phyloP scores from a whole-genome alignment of 148 eudicot genomes.

The Selenicereus undatus region DNA sequence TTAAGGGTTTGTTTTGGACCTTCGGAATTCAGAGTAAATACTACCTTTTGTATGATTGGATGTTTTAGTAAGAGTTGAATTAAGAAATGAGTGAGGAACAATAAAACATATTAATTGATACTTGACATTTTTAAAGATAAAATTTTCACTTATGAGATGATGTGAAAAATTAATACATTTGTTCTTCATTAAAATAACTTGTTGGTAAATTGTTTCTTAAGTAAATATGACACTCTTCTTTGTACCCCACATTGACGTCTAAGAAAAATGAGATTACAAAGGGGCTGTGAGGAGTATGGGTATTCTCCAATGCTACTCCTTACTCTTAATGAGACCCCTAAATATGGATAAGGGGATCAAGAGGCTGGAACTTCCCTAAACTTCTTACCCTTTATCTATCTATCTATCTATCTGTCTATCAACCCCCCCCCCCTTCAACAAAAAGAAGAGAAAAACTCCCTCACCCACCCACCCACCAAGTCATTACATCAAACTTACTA shows the following conservation, averaged over 20 bases:
- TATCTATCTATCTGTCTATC: too few relatives aligned
- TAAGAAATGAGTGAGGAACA: background rate
- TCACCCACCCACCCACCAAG: background rate
- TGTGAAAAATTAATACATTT: too few relatives aligned
- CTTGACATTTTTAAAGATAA: background rate
- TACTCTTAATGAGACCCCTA: background rate
- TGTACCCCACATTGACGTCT: too few relatives aligned
- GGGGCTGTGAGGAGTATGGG: background rate
- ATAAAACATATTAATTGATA: too few relatives aligned
- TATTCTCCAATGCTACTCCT: background rate
- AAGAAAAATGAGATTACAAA: too few relatives aligned
- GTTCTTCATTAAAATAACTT: background rate
- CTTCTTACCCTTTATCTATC: too few relatives aligned
- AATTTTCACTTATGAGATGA: background rate
- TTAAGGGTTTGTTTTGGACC: too few relatives aligned
- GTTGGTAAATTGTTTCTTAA: too few relatives aligned
- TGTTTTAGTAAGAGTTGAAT: background rate
- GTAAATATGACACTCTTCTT: too few relatives aligned
- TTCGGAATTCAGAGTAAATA: too few relatives aligned
- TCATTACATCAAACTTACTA: background rate
- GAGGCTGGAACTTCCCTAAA: background rate
- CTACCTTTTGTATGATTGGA: background rate
- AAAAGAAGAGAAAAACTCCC: too few relatives aligned
- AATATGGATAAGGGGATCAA: background rate
- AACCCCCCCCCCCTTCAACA: too few relatives aligned